Conservation (phyloP, 495 filamentous ascomycete genomes). For the Friedmanniomyces simplex region DNA sequence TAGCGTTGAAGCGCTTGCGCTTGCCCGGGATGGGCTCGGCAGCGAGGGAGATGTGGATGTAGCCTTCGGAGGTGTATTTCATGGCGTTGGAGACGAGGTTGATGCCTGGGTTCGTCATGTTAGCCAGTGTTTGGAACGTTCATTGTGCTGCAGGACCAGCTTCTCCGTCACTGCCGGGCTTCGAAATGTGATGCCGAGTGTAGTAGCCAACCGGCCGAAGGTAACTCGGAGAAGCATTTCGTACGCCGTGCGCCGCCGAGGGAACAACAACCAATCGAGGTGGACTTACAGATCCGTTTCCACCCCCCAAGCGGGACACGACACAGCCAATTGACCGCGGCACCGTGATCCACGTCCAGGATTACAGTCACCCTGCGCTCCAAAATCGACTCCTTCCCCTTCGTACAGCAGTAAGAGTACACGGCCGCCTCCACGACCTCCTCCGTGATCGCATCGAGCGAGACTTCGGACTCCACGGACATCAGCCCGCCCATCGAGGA, state of each 20-base stretch:
- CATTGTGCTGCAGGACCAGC: not conserved
- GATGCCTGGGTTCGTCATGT: slow-evolving; percentile 20
- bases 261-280: not conserved
- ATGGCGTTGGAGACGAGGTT: slow-evolving; percentile 29
- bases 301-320: slow-evolving; percentile 1
- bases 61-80: slow-evolving; percentile 27
- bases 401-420: slow-evolving; percentile 4
- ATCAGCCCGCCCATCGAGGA: not conserved
- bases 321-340: not conserved
- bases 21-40: slow-evolving; percentile 2
- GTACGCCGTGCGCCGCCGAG: not conserved
- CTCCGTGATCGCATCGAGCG: slow-evolving; percentile 13
- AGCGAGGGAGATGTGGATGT: slow-evolving; percentile 22
- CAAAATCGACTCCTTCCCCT: not conserved
- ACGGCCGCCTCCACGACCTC: slow-evolving; percentile 11
- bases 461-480: not conserved
- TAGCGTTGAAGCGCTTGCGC: slow-evolving; percentile 5
- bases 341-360: slow-evolving; percentile 9
- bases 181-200: too few species aligned
- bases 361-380: slow-evolving; percentile 8
- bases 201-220: not conserved
- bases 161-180: too few species aligned
- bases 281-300: slow-evolving; percentile 6
- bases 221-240: too few species aligned
- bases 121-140: not conserved